These are phyloP conservation scores for Aphanocladium album DNA, from an alignment of 2,329 filamentous ascomycete species.

Conservation along the genomic window DNA sequence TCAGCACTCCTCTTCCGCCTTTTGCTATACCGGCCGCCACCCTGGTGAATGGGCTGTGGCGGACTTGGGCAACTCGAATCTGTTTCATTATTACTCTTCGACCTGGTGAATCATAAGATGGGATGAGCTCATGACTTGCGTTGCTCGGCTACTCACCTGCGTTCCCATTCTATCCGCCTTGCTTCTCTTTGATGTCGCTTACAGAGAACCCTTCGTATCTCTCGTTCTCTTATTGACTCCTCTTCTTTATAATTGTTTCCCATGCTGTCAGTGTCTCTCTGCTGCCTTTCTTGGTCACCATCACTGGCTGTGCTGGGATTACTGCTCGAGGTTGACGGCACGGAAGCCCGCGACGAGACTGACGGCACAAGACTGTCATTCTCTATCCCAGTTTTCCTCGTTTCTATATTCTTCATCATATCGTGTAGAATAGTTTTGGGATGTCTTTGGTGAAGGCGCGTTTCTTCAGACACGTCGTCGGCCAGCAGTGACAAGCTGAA, in stretches of 20 bases:
- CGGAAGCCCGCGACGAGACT: neutral
- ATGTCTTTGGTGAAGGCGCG: neutral
- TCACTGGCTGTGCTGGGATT: neutral
- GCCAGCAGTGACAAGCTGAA: neutral
- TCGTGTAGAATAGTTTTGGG: neutral
- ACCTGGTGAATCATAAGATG: neutral
- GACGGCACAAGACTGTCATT: conserved; percentile 8
- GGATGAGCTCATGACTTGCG: neutral
- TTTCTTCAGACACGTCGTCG: neutral
- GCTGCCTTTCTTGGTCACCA: neutral
- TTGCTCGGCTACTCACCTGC: neutral
- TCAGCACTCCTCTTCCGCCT: neutral
- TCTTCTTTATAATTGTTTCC: neutral
- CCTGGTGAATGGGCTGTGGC: conserved; percentile 18
- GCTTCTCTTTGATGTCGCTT: conserved; percentile 1
- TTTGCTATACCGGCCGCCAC: conserved; percentile 4
- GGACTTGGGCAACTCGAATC: neutral
- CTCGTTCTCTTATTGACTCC: too few relatives aligned
- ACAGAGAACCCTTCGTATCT: neutral
- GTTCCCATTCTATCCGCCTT: conserved; percentile 3
- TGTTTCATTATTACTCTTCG: neutral
- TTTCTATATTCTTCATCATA: too few relatives aligned
- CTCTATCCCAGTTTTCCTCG: neutral
- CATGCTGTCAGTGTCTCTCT: neutral
- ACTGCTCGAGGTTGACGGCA: conserved; percentile 4